phyloP scores from a whole-genome alignment of 148 eudicot genomes.

The Euryodendron excelsum region DNA sequence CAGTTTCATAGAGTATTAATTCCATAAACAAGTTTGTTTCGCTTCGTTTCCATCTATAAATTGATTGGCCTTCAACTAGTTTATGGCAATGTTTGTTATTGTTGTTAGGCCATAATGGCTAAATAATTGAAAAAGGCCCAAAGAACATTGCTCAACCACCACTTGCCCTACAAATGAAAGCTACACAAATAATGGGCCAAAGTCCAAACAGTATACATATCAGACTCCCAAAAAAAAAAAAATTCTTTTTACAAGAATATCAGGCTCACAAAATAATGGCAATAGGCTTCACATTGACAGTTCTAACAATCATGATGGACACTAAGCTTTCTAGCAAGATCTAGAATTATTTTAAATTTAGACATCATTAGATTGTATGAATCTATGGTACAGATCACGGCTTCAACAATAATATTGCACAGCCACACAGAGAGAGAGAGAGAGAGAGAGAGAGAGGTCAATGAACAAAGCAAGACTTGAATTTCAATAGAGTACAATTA shows the following conservation, averaged over 20 bases:
- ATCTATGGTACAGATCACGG: too few species aligned
- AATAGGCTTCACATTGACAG: not conserved
- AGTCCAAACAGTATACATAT: not conserved
- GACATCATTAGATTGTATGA: too few species aligned
- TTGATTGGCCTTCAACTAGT: not conserved
- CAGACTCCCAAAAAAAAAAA: too few species aligned
- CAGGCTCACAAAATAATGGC: not conserved
- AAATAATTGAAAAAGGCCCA: not conserved
- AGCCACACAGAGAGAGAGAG: too few species aligned
- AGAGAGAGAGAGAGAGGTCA: too few species aligned
- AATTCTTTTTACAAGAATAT: too few species aligned
- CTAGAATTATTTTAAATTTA: too few species aligned
- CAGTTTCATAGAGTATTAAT: not conserved
- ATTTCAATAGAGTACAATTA: too few species aligned
- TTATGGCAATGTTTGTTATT: not conserved
- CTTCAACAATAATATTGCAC: too few species aligned
- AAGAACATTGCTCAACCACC: not conserved
- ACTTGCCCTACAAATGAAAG: not conserved
- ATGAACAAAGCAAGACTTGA: too few species aligned
- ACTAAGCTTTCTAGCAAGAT: not conserved
- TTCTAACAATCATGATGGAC: not conserved
- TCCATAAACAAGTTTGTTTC: not conserved
- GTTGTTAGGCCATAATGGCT: not conserved
- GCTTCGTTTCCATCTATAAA: not conserved
- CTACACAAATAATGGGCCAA: not conserved